phyloP scores from a whole-genome alignment of 805 yeast genomes.

The Candida insectorum region DNA sequence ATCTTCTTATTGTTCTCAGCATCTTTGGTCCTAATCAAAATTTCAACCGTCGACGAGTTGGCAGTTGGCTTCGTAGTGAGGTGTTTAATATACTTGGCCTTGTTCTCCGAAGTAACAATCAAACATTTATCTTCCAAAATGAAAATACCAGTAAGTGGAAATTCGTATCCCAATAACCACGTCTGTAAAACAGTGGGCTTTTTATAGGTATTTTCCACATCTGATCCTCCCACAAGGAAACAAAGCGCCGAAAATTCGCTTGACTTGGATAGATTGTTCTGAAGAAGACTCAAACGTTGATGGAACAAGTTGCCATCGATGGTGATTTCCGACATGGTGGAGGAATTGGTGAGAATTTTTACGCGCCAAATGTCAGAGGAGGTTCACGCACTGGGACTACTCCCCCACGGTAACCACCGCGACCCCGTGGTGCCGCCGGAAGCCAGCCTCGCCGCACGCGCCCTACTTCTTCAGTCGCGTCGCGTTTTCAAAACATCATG shows the following conservation, averaged over 20 bases:
- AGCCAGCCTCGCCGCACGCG: too few relatives aligned
- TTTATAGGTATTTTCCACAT: constrained; percentile 85
- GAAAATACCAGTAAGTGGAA: constrained; percentile 82
- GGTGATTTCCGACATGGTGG: constrained; percentile 53
- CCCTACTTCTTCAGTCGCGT: too few relatives aligned
- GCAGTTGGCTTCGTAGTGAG: constrained; percentile 44
- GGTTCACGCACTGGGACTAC: not conserved
- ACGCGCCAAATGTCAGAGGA: not conserved
- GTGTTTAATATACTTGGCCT: constrained; percentile 73
- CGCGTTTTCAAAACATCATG: constrained; percentile 35
- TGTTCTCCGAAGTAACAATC: constrained; percentile 77
- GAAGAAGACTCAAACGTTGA: constrained; percentile 45
- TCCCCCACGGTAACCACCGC: too few relatives aligned
- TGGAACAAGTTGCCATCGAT: constrained; percentile 53
- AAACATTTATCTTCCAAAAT: constrained; percentile 57
- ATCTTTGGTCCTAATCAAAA: constrained; percentile 82
- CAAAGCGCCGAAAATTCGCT: constrained; percentile 31
- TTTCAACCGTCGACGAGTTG: constrained; percentile 40
- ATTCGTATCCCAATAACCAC: constrained; percentile 93
- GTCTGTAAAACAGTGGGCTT: constrained; percentile 83
- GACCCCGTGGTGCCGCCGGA: too few relatives aligned
- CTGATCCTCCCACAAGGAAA: constrained; percentile 78
- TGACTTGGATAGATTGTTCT: constrained; percentile 26
- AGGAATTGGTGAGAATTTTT: not conserved
- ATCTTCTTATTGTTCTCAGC: constrained; percentile 66